Percentiles rank a stretch among this genome's conserved stretches.
Conservation (phyloP, 352 stramenopile species). For the Globisporangium cylindrosporum region DNA sequence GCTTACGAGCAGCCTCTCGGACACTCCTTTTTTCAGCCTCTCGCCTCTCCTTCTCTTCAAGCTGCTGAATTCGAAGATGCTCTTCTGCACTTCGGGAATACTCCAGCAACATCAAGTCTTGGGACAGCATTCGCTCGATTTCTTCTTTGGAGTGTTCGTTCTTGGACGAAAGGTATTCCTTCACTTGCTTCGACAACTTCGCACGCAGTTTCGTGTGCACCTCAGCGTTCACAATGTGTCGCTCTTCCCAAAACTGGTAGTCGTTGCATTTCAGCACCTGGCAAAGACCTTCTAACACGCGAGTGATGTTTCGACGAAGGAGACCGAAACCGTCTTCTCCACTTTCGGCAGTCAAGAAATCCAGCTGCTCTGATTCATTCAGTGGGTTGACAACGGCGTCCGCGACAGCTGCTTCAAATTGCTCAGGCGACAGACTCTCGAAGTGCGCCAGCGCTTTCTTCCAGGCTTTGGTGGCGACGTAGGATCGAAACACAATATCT, state of each 20-base stretch:
- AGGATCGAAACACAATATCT: constrained; percentile 79
- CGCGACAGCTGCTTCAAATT: constrained; percentile 36
- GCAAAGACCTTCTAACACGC: constrained; percentile 66
- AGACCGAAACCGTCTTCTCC: constrained; percentile 82
- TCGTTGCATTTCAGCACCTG: constrained; percentile 59
- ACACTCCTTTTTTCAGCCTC: constrained; percentile 72
- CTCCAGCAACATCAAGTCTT: constrained; percentile 46
- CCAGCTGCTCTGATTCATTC: constrained; percentile 10
- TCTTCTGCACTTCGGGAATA: constrained; percentile 43
- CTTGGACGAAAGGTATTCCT: constrained; percentile 36
- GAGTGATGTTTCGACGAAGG: constrained; percentile 65
- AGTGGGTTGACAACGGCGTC: constrained; percentile 21
- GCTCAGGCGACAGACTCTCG: constrained; percentile 46
- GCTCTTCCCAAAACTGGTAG: constrained; percentile 87
- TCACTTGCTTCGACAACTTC: constrained; percentile 56
- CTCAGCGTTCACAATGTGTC: constrained; percentile 57
- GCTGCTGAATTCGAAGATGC: constrained; percentile 27
- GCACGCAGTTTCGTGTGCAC: constrained; percentile 58
- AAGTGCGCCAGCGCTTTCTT: constrained; percentile 78
- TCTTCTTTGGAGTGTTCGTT: constrained; percentile 34
- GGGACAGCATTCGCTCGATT: constrained; percentile 36
- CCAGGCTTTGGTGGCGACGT: constrained; percentile 77
- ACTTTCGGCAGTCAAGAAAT: constrained; percentile 51
- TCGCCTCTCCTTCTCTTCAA: constrained; percentile 48
- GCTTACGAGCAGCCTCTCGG: constrained; percentile 60